A percentile compares a stretch with the other conserved stretches of the same genome.
Evolutionary conservation across 495 filamentous ascomycete genomes (phyloP).

Genomic region (Daldinia decipiens): DNA sequence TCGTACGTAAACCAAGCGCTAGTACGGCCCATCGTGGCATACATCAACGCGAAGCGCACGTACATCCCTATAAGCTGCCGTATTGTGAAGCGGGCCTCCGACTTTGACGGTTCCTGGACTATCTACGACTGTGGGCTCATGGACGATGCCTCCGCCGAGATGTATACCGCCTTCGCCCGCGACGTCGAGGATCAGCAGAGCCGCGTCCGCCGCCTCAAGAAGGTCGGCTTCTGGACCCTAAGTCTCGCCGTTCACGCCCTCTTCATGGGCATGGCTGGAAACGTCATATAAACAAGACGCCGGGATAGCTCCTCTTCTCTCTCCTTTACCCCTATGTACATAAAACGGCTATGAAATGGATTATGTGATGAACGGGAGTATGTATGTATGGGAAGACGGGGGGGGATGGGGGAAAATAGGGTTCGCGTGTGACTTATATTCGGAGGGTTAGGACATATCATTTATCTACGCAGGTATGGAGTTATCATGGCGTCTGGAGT

Average conservation of each 20-base stretch:
- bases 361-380: slow-evolving; percentile 10
- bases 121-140: slow-evolving; percentile 93
- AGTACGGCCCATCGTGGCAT: slow-evolving; percentile 96
- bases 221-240: slow-evolving; percentile 95
- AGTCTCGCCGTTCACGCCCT: slow-evolving; percentile 92
- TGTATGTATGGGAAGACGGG: background rate
- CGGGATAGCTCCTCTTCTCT: background rate
- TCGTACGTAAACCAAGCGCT: slow-evolving; percentile 97
- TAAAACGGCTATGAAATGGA: slow-evolving; percentile 13
- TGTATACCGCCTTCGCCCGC: slow-evolving; percentile 89
- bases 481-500: slow-evolving; percentile 17
- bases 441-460: slow-evolving; percentile 10
- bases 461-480: slow-evolving; percentile 10
- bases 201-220: slow-evolving; percentile 86
- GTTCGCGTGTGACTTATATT: slow-evolving; percentile 15
- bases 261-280: slow-evolving; percentile 93
- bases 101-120: slow-evolving; percentile 97
- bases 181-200: slow-evolving; percentile 88
- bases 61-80: slow-evolving; percentile 96
- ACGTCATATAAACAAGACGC: slow-evolving; percentile 60
- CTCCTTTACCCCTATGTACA: slow-evolving; percentile 7
- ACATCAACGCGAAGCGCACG: slow-evolving; percentile 91
- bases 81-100: slow-evolving; percentile 83
- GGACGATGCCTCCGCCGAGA: slow-evolving; percentile 94
- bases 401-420: slow-evolving; percentile 16